Percentiles rank a stretch among this genome's conserved stretches.
These are phyloP conservation scores for Euryodendron excelsum DNA, from an alignment of 148 eudicot species.

Conservation along the genomic window DNA sequence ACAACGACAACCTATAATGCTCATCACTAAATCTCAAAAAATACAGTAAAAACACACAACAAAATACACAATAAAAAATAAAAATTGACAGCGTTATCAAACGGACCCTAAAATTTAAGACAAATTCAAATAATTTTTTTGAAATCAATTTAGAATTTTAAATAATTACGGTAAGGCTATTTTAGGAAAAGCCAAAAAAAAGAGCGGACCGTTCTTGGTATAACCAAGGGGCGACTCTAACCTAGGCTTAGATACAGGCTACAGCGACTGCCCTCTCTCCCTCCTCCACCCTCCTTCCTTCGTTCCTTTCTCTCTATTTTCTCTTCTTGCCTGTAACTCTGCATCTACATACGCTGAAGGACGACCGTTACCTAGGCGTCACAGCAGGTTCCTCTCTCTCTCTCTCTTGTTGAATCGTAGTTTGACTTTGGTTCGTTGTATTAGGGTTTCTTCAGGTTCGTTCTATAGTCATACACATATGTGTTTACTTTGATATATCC, in stretches of 20 bases:
- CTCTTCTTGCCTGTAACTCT: background rate
- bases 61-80: too few relatives aligned
- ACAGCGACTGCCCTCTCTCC: background rate
- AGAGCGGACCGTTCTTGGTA: background rate
- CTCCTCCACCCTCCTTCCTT: background rate
- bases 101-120: too few relatives aligned
- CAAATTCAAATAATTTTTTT: too few relatives aligned
- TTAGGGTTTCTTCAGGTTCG: background rate
- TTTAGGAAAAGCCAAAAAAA: too few relatives aligned
- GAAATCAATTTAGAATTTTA: too few relatives aligned
- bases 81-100: too few relatives aligned
- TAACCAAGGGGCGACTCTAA: background rate
- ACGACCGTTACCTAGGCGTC: background rate
- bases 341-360: background rate
- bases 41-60: too few relatives aligned
- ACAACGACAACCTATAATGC: too few relatives aligned
- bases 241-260: background rate
- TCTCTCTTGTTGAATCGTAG: background rate
- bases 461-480: background rate
- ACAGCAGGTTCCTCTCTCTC: conserved; percentile 2
- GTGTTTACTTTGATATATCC: background rate
- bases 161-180: background rate
- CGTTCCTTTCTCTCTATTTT: background rate
- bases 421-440: background rate
- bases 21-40: too few relatives aligned